These are phyloP conservation scores for Candida tropicalis DNA, from an alignment of 1,139 yeast species.

Conservation along the genomic window DNA sequence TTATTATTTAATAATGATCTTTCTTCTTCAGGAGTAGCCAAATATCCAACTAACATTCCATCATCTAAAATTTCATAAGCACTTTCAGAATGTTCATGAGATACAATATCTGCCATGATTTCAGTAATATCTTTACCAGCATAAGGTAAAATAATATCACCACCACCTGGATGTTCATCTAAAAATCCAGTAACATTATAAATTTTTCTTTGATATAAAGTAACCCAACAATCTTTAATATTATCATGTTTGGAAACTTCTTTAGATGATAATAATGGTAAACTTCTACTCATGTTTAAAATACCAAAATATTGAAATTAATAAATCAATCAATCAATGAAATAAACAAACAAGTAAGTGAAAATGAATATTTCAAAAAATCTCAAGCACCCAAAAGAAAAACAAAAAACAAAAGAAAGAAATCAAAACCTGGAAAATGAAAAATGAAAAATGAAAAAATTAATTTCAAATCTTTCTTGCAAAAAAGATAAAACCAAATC, in stretches of 20 bases:
- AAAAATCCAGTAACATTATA: constrained; percentile 80
- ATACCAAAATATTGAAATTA: not conserved
- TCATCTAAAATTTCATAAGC: constrained; percentile 92
- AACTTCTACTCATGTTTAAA: constrained; percentile 20
- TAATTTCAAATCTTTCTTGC: too few relatives aligned
- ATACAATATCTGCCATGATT: constrained; percentile 66
- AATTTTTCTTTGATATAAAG: constrained; percentile 70
- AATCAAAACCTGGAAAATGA: too few relatives aligned
- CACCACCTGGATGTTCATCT: constrained; percentile 89
- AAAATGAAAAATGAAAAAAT: too few relatives aligned
- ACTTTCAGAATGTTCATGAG: constrained; percentile 80
- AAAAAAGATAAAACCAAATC: too few relatives aligned
- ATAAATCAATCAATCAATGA: too few relatives aligned
- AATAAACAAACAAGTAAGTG: not conserved
- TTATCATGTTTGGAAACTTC: constrained; percentile 54
- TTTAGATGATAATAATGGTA: constrained; percentile 38
- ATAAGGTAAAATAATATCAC: constrained; percentile 68
- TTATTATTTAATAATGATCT: constrained; percentile 43
- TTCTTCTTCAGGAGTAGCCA: constrained; percentile 50
- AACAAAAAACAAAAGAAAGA: too few relatives aligned
- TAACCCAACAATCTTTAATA: constrained; percentile 71
- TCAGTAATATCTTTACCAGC: constrained; percentile 86
- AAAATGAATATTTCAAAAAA: too few relatives aligned
- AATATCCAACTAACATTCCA: constrained; percentile 51
- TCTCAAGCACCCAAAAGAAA: too few relatives aligned